Conservation (phyloP, 441 rosid species). For the Sinapis alba region DNA sequence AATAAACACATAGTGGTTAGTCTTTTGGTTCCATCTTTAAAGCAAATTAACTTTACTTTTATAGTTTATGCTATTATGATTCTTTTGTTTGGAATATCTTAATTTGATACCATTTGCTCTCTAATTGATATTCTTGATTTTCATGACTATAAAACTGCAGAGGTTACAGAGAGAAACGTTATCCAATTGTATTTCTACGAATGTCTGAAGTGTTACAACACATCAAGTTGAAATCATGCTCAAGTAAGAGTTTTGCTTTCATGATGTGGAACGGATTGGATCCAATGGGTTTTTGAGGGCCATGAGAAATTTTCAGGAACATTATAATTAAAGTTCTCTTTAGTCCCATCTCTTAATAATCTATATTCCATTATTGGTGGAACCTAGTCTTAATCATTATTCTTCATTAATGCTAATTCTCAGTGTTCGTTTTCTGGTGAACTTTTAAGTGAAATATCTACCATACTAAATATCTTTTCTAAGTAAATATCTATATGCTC, state of each 20-base stretch:
- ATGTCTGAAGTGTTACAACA: not conserved
- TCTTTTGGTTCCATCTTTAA: not conserved
- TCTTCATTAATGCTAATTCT: slow-evolving; percentile 17
- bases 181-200: not conserved
- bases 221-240: not conserved
- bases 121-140: slow-evolving; percentile 5
- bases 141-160: not conserved
- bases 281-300: not conserved
- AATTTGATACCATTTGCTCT: slow-evolving; percentile 1
- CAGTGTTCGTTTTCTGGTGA: slow-evolving; percentile 12
- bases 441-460: slow-evolving; percentile 23
- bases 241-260: not conserved
- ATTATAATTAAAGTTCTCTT: slow-evolving; percentile 1
- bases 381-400: slow-evolving; percentile 24
- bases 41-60: slow-evolving; percentile 11
- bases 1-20: not conserved
- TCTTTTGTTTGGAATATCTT: slow-evolving; percentile 17
- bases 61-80: slow-evolving; percentile 18
- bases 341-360: not conserved
- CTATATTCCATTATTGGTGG: slow-evolving; percentile 11
- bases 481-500: slow-evolving; percentile 18
- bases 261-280: not conserved
- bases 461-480: not conserved
- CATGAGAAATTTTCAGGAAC: slow-evolving; percentile 3
- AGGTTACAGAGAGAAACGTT: not conserved